Conservation (phyloP, 495 filamentous ascomycete species). For the Penicillium coffeae region DNA sequence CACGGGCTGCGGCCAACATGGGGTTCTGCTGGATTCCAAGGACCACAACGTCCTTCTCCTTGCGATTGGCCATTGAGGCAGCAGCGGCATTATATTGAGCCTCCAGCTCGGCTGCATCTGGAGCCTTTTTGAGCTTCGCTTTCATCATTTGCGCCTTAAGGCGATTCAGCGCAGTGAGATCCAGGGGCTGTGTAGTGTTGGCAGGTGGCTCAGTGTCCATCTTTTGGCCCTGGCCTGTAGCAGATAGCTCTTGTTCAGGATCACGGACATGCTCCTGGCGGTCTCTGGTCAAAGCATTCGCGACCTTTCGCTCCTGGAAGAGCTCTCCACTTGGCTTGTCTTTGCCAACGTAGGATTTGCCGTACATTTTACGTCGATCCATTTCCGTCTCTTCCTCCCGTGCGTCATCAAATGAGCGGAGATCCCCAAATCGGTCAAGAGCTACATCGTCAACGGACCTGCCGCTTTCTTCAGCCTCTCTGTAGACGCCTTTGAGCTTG, state of each 20-base stretch:
- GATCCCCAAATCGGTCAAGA: slow-evolving; percentile 71
- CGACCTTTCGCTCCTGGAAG: slow-evolving; percentile 67
- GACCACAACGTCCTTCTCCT: slow-evolving; percentile 66
- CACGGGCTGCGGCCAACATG: slow-evolving; percentile 70
- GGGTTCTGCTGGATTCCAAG: slow-evolving; percentile 85
- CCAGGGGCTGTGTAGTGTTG: slow-evolving; percentile 48
- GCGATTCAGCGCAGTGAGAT: slow-evolving; percentile 79
- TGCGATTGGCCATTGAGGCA: slow-evolving; percentile 53
- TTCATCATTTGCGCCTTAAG: slow-evolving; percentile 92
- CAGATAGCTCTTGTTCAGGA: slow-evolving; percentile 44
- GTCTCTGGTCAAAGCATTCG: slow-evolving; percentile 41
- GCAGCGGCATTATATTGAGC: slow-evolving; percentile 75
- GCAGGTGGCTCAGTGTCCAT: slow-evolving; percentile 40
- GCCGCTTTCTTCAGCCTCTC: slow-evolving; percentile 69
- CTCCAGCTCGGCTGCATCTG: slow-evolving; percentile 76
- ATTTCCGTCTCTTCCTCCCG: slow-evolving; percentile 93
- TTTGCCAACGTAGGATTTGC: slow-evolving; percentile 80
- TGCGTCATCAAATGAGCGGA: slow-evolving; percentile 87
- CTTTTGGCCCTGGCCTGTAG: slow-evolving; percentile 33
- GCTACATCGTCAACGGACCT: slow-evolving; percentile 75
- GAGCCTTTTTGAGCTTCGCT: slow-evolving; percentile 73
- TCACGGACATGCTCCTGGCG: slow-evolving; percentile 26
- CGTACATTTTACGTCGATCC: slow-evolving; percentile 79
- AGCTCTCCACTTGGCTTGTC: slow-evolving; percentile 86
- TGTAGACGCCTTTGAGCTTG: slow-evolving; percentile 82